A percentile compares a stretch with the other conserved stretches of the same genome.
phyloP scores from a whole-genome alignment of 2,329 filamentous ascomycete genomes.

The Paracamarosporium sp. region DNA sequence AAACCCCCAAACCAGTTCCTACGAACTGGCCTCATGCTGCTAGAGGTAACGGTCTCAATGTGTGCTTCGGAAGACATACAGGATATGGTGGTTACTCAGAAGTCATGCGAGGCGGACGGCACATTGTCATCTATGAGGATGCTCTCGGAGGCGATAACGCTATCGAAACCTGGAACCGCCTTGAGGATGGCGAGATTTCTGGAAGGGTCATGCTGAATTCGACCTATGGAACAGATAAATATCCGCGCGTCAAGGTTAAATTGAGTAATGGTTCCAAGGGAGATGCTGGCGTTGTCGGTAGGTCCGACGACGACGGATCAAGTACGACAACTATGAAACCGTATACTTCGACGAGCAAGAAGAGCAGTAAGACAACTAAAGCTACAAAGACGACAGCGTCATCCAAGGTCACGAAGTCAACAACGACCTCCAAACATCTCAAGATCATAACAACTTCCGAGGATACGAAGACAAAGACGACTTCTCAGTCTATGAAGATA shows the following conservation, averaged over 20 bases:
- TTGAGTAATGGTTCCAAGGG: neutral
- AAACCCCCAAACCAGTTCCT: slow-evolving; percentile 24
- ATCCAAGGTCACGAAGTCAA: neutral
- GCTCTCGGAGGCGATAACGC: slow-evolving; percentile 46
- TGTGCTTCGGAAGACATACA: slow-evolving; percentile 70
- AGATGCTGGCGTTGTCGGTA: neutral
- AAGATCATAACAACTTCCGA: neutral
- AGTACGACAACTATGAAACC: neutral
- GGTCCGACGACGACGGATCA: neutral
- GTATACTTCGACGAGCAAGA: neutral
- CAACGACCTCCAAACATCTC: neutral
- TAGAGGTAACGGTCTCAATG: slow-evolving; percentile 52
- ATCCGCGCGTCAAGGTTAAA: slow-evolving; percentile 44
- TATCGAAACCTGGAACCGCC: slow-evolving; percentile 66
- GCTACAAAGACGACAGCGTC: neutral
- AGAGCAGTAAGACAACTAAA: neutral
- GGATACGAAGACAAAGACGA: neutral
- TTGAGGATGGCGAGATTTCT: slow-evolving; percentile 63
- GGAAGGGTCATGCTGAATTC: slow-evolving; percentile 63
- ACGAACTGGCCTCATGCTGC: slow-evolving; percentile 30
- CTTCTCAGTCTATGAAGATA: neutral
- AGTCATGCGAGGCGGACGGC: slow-evolving; percentile 67
- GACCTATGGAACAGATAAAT: slow-evolving; percentile 65
- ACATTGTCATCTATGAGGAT: slow-evolving; percentile 58
- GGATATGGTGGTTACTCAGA: slow-evolving; percentile 74